Evolutionary conservation across 208 protist species (phyloP), one percentile per base, ranked within the genome.

Genomic region (Leishmania tropica): DNA sequence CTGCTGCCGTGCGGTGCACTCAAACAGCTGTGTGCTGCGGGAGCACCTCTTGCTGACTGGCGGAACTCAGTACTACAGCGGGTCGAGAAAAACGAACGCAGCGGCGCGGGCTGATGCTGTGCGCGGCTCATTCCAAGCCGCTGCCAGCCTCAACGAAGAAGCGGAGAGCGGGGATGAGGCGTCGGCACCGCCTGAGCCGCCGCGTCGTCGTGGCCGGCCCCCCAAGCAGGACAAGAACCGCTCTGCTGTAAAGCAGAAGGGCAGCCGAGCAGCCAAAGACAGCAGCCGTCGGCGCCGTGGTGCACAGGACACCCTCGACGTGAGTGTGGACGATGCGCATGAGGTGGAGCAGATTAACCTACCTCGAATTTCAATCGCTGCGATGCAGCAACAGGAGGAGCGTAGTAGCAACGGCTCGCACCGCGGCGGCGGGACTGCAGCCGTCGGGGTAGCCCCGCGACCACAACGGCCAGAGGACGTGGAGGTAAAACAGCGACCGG

Each of bases 21-120:
- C 85, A 35, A 98, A 95, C 86, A 89, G 84, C 84, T 85, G 83
- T 47, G 91, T 83, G 24, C 83, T 96, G 77, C 91, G 90, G 24
- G 88, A 90, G 37, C 95, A 98, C 80, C 40, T 86, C 40, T 53
- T 76, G 1, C 64, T 79, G 64, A 88, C 83, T 40, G 75, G 83
- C 17, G 83, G 78, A 45, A 54, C 21, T 53, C 72, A 81, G 62
- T 45, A 79, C 42, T 77, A 75, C 75, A 74, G 53, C 47, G 78
- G 48, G 28, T 35, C 67, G 21, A 31, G 70, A 21, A n/a, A 51
- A 53, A 21, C 10, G 24, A 82, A 71, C 4, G 78, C 48, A 10
- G 56, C 68, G 0, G 51, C 42, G 19, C 48, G 62, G 48, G 48
- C 35, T 2, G 31, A 58, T 19, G 24, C 19, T 45, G 56, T 45